Base-by-base conservation (phyloP, 2,329 filamentous ascomycete genomes). In the Nothopassalora personata region DNA sequence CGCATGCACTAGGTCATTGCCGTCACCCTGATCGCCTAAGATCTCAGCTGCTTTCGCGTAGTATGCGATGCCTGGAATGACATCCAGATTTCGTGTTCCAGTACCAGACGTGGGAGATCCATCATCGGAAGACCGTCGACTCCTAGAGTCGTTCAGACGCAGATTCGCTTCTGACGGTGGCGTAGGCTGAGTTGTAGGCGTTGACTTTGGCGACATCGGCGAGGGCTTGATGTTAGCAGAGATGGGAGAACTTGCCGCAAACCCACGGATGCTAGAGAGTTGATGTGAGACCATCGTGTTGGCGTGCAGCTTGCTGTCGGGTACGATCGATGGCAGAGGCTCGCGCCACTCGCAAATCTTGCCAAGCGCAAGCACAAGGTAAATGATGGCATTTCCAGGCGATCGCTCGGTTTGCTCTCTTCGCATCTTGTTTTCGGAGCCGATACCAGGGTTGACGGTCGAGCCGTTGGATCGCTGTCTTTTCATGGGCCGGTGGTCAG, bases 1-100 rank as follows among this genome's bases (percentile, higher is more conserved):
- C 4, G 95, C 90, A 70, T 94, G 88, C 64, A 88, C 86, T 59
- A 97, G 79, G 47, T 89, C 89, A 61, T 88, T 89, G 0, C 88
- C 88, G 11, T 89, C 92, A 36, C 86, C 81, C 53, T 94, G 86
- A 59, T 88, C 88, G 5, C 91, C 91, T 15, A 97, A 77, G 39
- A 97, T 96, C 61, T 94, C 88, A 0, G 88, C 88, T 1, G 91
- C 93, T 61, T 89, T 86, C 1, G 89, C 89, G 72, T 92, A 97
- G 71, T 97, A 97, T 31, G 91, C 88, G 59, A 97, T 78, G 0
- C 94, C 94, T 0, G 94, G 93, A 61, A 97, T 89, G 6, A 89
- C 82, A 68, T 97, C 91, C 53, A 94, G 81, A 50, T 75, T 74
- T 19, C 67, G 64, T n/a, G 53, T 52, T 4, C 63, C 64, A 30